phyloP scores from a whole-genome alignment of 306 rosid species.

The Dryas drummondii region DNA sequence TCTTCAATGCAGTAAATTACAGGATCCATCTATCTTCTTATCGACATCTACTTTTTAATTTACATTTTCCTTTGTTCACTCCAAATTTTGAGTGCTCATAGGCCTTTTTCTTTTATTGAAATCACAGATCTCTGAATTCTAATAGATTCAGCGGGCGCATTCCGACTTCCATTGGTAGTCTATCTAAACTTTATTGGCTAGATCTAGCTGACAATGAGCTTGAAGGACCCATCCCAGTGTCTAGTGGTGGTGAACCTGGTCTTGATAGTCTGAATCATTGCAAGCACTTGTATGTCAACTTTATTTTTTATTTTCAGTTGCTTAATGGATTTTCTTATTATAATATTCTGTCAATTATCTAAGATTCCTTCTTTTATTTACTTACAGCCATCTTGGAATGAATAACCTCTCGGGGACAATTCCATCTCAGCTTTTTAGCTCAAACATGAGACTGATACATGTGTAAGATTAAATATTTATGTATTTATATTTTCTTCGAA shows the following conservation, averaged over 20 bases:
- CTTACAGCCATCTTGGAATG: slow-evolving; percentile 59
- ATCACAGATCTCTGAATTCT: slow-evolving; percentile 38
- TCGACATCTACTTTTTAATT: too few relatives aligned
- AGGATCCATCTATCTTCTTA: too few relatives aligned
- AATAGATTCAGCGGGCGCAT: slow-evolving; percentile 34
- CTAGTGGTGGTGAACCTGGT: slow-evolving; percentile 23
- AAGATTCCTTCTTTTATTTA: too few relatives aligned
- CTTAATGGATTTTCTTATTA: background rate
- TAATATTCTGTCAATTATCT: too few relatives aligned
- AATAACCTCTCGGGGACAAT: slow-evolving; percentile 54
- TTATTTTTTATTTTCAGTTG: background rate
- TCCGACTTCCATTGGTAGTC: slow-evolving; percentile 41
- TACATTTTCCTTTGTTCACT: too few relatives aligned
- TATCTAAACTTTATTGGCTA: slow-evolving; percentile 41
- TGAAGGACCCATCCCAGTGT: slow-evolving; percentile 39
- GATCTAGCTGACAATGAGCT: slow-evolving; percentile 44
- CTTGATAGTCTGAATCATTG: slow-evolving; percentile 23
- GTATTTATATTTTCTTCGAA: background rate
- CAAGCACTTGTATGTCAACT: slow-evolving; percentile 43
- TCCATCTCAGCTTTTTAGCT: slow-evolving; percentile 53
- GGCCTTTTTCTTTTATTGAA: too few relatives aligned
- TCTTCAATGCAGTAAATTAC: too few relatives aligned
- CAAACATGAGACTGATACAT: slow-evolving; percentile 54
- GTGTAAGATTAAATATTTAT: slow-evolving; percentile 42
- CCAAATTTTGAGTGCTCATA: too few relatives aligned